Base-by-base conservation (phyloP, 1,284 basidiomycete genomes). In the Ceratobasidium papillatum region DNA sequence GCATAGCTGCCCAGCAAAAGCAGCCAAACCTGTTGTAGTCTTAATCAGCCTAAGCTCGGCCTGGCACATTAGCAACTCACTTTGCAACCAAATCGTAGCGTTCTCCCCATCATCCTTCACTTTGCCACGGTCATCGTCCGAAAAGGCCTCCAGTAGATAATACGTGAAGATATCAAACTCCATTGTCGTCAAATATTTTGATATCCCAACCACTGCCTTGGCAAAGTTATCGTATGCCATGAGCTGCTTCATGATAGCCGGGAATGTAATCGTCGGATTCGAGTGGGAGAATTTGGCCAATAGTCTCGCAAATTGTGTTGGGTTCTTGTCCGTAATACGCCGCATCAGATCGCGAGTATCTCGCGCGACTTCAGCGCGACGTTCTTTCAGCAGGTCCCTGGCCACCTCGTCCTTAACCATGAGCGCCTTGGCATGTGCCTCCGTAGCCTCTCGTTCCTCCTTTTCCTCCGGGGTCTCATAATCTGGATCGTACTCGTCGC, bases 201-300 rank as follows among this genome's bases (percentile, higher is more conserved):
- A 86, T n/a, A 92, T 91, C 78, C 96, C 94, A 47, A 99, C 93
- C 73, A 99, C 91, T 38, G 95, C 94, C 58, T 89, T 88, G 19
- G 95, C 95, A 76, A 99, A 85, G 81, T 99, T 99, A 80, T 98
- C 94, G 80, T 99, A 99, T 22, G 95, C 91, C 90, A 96, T 96
- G 75, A 99, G 93, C 83, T 99, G 98, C 78, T 92, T 91, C 65
- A 99, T 90, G 0, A 94, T 95, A 75, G 94, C 93, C 17, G 88
- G 84, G 84, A 99, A 99, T 79, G 99, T 91, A 68, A 97, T 91
- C 78, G 90, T 92, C 1, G 98, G 98, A 80, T 99, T 98, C 14
- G 94, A 92, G 80, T 98, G 95, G 4, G 94, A 94, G 61, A 97
- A 84, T 82, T 99, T 99, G 11, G 95, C 96, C n/a, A 99, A 90